These are phyloP conservation scores for Lachancea kluyveri DNA, from an alignment of 805 yeast species.

Conservation along the genomic window DNA sequence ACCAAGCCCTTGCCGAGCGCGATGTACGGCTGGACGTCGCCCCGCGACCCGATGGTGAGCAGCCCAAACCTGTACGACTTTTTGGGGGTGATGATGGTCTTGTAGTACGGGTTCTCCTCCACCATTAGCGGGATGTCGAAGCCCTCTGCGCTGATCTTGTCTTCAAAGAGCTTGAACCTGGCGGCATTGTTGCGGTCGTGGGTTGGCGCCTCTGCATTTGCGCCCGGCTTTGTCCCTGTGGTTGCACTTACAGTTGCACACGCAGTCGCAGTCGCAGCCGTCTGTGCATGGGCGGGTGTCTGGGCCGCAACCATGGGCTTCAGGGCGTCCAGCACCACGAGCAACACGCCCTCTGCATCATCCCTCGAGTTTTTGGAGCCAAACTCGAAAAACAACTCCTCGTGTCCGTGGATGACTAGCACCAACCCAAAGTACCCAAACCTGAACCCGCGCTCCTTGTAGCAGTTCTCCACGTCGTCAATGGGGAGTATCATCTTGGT, in stretches of 20 bases:
- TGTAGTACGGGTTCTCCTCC: conserved; percentile 55
- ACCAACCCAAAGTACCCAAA: conserved; percentile 69
- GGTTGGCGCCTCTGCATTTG: conserved; percentile 1
- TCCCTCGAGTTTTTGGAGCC: conserved; percentile 57
- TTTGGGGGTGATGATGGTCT: conserved; percentile 47
- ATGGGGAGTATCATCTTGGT: conserved; percentile 82
- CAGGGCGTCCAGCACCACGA: conserved; percentile 35
- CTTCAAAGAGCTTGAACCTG: conserved; percentile 60
- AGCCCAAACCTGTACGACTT: conserved; percentile 55
- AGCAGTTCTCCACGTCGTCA: conserved; percentile 61
- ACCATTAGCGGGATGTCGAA: conserved; percentile 61
- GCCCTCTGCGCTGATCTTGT: conserved; percentile 55
- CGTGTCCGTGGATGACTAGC: conserved; percentile 64
- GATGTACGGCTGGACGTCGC: conserved; percentile 95
- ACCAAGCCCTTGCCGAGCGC: conserved; percentile 77
- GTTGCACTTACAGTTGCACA: too few species aligned
- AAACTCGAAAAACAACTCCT: conserved; percentile 73
- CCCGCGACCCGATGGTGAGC: conserved; percentile 89
- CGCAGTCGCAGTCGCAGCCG: too few species aligned
- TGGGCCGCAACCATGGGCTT: too few species aligned
- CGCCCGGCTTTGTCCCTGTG: background rate
- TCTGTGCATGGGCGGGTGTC: too few species aligned
- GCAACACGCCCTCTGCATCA: conserved; percentile 56
- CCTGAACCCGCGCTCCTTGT: conserved; percentile 60
- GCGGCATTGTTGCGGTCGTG: conserved; percentile 43